Evolutionary conservation across 345 rosid genomes (phyloP).

Genomic region (Dimocarpus longan): DNA sequence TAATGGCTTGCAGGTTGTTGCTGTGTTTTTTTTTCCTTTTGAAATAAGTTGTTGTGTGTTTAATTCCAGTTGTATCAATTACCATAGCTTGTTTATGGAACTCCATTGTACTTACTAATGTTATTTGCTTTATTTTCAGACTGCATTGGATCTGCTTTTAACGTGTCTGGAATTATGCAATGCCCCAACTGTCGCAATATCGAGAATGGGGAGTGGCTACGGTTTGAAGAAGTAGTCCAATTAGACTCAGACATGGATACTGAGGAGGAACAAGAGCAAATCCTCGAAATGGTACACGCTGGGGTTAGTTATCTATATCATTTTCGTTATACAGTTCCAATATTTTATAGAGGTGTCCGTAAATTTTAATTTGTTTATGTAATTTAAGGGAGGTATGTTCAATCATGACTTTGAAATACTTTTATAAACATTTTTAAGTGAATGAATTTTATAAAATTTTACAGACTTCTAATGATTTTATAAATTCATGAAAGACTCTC

Average conservation of each 20-base stretch:
- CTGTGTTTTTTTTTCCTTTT: too few species aligned
- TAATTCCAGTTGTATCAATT: background rate
- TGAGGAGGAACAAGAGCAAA: background rate
- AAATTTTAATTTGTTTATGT: background rate
- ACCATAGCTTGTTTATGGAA: background rate
- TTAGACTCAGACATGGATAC: too few species aligned
- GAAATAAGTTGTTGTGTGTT: too few species aligned
- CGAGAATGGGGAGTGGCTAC: conserved; percentile 33
- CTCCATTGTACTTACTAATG: background rate
- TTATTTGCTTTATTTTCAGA: conserved; percentile 12
- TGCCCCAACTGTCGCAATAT: conserved; percentile 35
- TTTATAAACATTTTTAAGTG: too few species aligned
- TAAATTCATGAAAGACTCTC: too few species aligned
- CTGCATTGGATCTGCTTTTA: conserved; percentile 41
- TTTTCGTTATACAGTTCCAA: background rate
- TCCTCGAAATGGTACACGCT: conserved; percentile 4
- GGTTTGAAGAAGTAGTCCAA: background rate
- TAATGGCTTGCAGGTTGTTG: background rate
- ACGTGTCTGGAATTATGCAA: conserved; percentile 22
- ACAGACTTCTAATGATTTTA: too few species aligned
- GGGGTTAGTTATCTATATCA: background rate
- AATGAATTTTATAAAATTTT: too few species aligned
- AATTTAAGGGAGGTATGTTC: too few species aligned
- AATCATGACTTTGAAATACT: too few species aligned
- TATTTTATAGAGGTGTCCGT: background rate